Evolutionary conservation across 768 basidiomycete species (phyloP), one percentile per base, ranked within the genome.

Genomic region (Pulveroboletus sp.): DNA sequence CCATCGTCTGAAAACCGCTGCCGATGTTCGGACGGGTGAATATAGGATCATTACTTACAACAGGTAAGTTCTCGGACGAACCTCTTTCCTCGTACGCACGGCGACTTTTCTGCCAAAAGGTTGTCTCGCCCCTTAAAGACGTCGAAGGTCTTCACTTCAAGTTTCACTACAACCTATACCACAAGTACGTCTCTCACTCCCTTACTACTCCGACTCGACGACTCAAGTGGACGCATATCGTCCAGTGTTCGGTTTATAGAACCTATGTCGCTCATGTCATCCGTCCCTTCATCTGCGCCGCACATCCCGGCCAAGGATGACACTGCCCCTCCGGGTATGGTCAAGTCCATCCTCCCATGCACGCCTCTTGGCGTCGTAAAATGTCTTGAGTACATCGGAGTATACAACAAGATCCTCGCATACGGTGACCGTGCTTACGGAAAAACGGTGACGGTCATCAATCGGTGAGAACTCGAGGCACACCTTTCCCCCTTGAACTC

Each of bases 311-410:
- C 71, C 28, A 73, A 74, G 59, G 72, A 60, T 37, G 87, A 92
- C 51, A 70, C 76, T 11, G 83, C 89, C 2, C 92, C 93, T 5
- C 69, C 81, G 0, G 93, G 93, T 21, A 86, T 85, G 49, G 91
- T 96, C 62, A 98, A 98, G 70, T 95, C 93, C 5, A 91, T 99
- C 62, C 80, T 99, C 32, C 96, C 96, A 0, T 99, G 96, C 69
- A 99, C 96, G 5, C 94, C 96, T 0, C 80, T 99, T 10, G 96
- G 93, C 3, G 87, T 97, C 62, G 94, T 99, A 56, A 99, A 99
- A 70, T 89, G 84, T 53, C 76, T 99, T 21, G 96, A 99, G 65
- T 78, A 85, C 63, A 76, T 86, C 37, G 88, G 93, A 9, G 92
- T 98, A 12, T 98, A 99, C 75, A 97, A 97, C 72, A 85, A 71